Evolutionary conservation across 192 early-diverging fungal species (phyloP), one percentile per base, ranked within the genome.

Genomic region (Chytriomyces confervae): DNA sequence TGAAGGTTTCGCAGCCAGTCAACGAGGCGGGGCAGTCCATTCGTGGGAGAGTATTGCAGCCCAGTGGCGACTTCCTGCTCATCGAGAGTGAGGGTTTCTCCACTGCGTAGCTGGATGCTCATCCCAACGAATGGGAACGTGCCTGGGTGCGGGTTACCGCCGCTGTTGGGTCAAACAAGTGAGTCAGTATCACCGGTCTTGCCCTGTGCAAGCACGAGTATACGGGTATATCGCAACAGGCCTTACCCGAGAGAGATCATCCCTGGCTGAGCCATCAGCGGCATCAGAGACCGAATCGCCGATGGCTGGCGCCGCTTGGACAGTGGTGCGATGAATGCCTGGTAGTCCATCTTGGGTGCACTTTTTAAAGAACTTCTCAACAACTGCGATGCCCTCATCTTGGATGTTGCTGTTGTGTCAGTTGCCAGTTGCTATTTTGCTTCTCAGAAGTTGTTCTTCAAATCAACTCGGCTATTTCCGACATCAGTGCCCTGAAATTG

Each of bases 31-130:
- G 83, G 81, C 16, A 88, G 75, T 57, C 88, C 88, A 48, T 83
- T 86, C 82, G 87, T 88, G 20, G 85, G 72, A 11, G 82, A 83
- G 77, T 88, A 88, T 66, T 88, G 87, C 45, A 88, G 78, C 1
- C 77, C 87, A 49, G 78, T 77, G 48, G 79, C 66, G 18, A 87
- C 45, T 10, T 85, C 81, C 11, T 24, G 61, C 5, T 82, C 72
- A 29, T 73, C 49, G 45, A 89, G 62, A 11, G 75, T 66, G 62
- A 89, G 70, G 11, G 60, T 62, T 50, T 81, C 82, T 11, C 88
- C 88, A 20, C 72, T 77, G n/a, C 79, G 83, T 27, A 87, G 72
- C 48, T 77, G 83, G 57, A 89, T 81, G 10, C 68, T 72, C 48
- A 89, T 50, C 7, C 77, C 77, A 24, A 83, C 75, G 77, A 86